Evolutionary conservation across 352 stramenopile species (phyloP), one percentile per base, ranked within the genome.

Genomic region (Globisporangium solare): DNA sequence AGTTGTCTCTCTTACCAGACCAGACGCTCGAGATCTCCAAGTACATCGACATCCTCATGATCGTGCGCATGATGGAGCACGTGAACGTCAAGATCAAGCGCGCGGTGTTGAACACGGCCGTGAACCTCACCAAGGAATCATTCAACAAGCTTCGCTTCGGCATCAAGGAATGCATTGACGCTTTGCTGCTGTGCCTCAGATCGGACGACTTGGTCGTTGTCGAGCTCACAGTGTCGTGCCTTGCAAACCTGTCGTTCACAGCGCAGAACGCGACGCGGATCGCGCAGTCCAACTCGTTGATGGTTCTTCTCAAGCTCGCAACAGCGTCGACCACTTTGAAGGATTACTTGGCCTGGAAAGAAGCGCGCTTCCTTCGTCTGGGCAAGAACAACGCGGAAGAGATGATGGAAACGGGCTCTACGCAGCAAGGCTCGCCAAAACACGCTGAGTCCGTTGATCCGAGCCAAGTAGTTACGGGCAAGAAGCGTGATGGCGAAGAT

Each of bases 91-190:
- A 78, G 15, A 83, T 92, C 37, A 60, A 73, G 43, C 67, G 76
- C 45, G 79, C 83, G 0, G 73, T 76, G 39, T 56, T 92, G 32
- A 58, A 73, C 13, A 76, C 82, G 4, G 65, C 87, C 3, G 47
- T 81, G 1, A 71, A 87, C 60, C 56, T 90, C 10, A 92, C 80
- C 4, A 84, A 83, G 15, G 79, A 90, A 53, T 88, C 83, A 0
- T 89, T 90, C 51, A 90, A 90, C 63, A 90, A 90, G 56, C 60
- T 86, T 5, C 78, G 78, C 11, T 92, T 89, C 24, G 79, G 80
- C 0, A 67, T 86, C 8, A 60, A 63, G 10, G 73, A 83, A 42
- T 86, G 80, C 41, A 57, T 89, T 12, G 64, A 75, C 27, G 76
- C 76, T 7, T 60, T 92, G 24, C 50, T 89, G 15, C 35, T 24